These are phyloP conservation scores for Trichosporon asahii DNA, from an alignment of 1,284 basidiomycete genomes.

Conservation along the genomic window DNA sequence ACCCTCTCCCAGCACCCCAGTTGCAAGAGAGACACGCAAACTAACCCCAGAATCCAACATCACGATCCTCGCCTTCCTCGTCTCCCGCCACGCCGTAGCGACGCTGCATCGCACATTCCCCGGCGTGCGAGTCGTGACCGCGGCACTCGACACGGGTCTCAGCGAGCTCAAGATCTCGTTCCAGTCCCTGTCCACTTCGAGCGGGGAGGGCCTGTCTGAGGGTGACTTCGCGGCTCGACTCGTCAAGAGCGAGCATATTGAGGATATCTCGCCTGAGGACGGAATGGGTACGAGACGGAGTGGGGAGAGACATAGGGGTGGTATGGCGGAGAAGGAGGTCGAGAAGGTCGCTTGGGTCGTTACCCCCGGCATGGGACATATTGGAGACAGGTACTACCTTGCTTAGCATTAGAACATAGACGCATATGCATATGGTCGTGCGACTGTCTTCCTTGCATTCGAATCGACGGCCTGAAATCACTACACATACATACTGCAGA, in stretches of 20 bases:
- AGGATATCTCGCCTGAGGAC: constrained; percentile 16
- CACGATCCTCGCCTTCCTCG: constrained; percentile 83
- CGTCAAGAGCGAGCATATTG: constrained; percentile 7
- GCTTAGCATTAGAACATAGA: background rate
- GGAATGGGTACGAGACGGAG: constrained; percentile 34
- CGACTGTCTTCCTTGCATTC: too few species aligned
- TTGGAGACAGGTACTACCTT: constrained; percentile 33
- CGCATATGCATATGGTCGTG: too few species aligned
- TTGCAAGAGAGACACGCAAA: background rate
- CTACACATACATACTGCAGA: too few species aligned
- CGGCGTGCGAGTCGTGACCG: constrained; percentile 71
- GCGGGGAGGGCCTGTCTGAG: constrained; percentile 43
- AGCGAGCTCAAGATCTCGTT: constrained; percentile 45
- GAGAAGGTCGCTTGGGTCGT: constrained; percentile 51
- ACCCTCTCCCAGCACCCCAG: too few species aligned
- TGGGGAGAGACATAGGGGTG: constrained; percentile 19
- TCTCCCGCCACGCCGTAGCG: constrained; percentile 73
- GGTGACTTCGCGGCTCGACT: constrained; percentile 40
- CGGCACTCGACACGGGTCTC: constrained; percentile 63
- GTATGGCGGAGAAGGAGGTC: constrained; percentile 10
- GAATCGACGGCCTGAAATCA: too few species aligned
- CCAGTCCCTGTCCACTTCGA: constrained; percentile 24
- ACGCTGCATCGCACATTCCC: constrained; percentile 80
- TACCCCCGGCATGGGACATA: constrained; percentile 49
- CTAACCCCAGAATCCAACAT: constrained; percentile 65